Evolutionary conservation across 352 stramenopile genomes (phyloP), one percentile per base, ranked within the genome.

Genomic region (Phytophthora pluvialis): DNA sequence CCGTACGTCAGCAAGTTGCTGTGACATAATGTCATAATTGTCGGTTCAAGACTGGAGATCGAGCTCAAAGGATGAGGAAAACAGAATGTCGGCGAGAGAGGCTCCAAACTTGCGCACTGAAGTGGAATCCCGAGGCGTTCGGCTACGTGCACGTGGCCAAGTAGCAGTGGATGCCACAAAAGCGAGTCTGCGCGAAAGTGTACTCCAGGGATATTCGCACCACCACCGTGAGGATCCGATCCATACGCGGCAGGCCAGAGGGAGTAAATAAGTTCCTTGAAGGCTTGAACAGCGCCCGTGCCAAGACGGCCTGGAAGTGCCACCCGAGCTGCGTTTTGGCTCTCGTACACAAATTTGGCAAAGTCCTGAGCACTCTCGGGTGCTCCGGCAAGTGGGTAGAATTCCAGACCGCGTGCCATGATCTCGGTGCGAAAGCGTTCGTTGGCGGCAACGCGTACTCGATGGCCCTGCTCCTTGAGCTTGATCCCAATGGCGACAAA

Each of bases 371-470:
- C 53, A 42, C 67, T 72, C 7, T 75, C 61, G 12, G 54, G 60
- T 3, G 62, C 67, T 3, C 70, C 70, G 25, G 55, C 65, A 35
- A 85, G 72, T n/a, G 76, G 68, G 28, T 81, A 83, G 18, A 83
- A 85, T 46, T 85, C 76, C 31, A 85, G 59, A n/a, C 75, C 73
- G 4, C 69, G 68, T 0, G 60, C 60, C 8, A 74, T 70, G 15
- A 97, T 86, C 11, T 80, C 77, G 2, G 66, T 29, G 4, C 88
- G 63, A 71, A 92, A 93, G 5, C 77, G 62, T 42, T 85, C 73
- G 51, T 97, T 88, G 2, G 86, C 82, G 3, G 87, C 89, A 38
- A 97, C 68, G 5, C 89, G 78, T 0, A 97, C 89, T 1, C 81
- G 73, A 72, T 97, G 91, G 0, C 89, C 89, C n/a, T 88, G 49